These are phyloP conservation scores for Candida golubevii DNA, from an alignment of 805 yeast genomes.

Conservation along the genomic window DNA sequence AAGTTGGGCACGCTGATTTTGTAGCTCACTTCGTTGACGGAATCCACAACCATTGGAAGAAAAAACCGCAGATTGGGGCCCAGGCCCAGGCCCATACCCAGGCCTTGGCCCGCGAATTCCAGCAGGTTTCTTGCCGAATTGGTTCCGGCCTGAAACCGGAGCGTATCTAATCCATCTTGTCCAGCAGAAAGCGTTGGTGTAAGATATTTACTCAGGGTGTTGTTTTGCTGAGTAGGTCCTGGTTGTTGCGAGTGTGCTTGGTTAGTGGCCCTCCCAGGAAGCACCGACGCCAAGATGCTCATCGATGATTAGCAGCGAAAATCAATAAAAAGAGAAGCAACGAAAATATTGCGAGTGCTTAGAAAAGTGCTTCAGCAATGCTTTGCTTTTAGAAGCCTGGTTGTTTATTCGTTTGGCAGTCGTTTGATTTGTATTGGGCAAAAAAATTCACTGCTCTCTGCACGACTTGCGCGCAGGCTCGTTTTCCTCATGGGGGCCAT, in stretches of 20 bases:
- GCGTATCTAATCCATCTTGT: constrained; percentile 21
- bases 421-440: too few relatives aligned
- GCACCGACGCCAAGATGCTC: constrained; percentile 20
- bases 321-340: too few relatives aligned
- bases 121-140: not conserved
- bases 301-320: not conserved
- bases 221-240: constrained; percentile 1
- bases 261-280: constrained; percentile 8
- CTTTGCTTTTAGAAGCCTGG: too few relatives aligned
- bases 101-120: not conserved
- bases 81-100: constrained; percentile 13
- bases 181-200: constrained; percentile 29
- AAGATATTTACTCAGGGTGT: constrained; percentile 20
- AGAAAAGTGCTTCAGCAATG: too few relatives aligned
- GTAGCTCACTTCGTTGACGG: constrained; percentile 39
- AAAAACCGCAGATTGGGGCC: constrained; percentile 26
- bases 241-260: not conserved
- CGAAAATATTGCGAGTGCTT: too few relatives aligned
- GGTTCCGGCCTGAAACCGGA: constrained; percentile 28
- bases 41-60: constrained; percentile 31
- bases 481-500: too few relatives aligned
- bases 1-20: constrained; percentile 46
- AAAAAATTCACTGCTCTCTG: too few relatives aligned
- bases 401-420: too few relatives aligned
- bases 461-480: too few relatives aligned